These are phyloP conservation scores for Neckera pumila DNA, from an alignment of 225 moss, liverwort and hornwort species.

Conservation along the genomic window DNA sequence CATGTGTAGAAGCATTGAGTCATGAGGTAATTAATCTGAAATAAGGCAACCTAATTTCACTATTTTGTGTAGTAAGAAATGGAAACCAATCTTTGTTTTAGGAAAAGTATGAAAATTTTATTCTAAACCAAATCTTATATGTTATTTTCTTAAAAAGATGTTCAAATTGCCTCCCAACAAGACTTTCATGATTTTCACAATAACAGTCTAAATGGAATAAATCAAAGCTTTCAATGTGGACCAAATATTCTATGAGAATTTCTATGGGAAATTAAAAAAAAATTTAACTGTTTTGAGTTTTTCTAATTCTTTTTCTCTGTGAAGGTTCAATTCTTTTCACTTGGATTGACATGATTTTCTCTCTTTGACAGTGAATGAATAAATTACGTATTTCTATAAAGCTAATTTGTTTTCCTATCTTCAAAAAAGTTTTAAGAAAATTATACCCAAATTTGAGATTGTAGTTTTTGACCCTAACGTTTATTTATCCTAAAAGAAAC, in stretches of 20 bases:
- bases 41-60: too few species aligned
- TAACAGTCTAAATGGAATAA: background rate
- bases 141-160: background rate
- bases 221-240: background rate
- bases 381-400: background rate
- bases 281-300: too few species aligned
- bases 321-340: background rate
- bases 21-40: too few species aligned
- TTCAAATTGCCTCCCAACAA: background rate
- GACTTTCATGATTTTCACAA: background rate
- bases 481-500: background rate
- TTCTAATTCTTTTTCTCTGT: background rate
- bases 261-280: too few species aligned
- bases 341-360: background rate
- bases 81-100: background rate
- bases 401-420: background rate
- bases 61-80: background rate
- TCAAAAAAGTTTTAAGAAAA: background rate
- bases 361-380: background rate
- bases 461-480: too few species aligned
- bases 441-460: background rate
- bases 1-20: too few species aligned
- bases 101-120: background rate
- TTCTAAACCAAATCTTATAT: accelerated
- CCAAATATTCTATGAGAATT: too few species aligned